phyloP scores from a whole-genome alignment of 257 asterid species.

The Primulina tabacum region DNA sequence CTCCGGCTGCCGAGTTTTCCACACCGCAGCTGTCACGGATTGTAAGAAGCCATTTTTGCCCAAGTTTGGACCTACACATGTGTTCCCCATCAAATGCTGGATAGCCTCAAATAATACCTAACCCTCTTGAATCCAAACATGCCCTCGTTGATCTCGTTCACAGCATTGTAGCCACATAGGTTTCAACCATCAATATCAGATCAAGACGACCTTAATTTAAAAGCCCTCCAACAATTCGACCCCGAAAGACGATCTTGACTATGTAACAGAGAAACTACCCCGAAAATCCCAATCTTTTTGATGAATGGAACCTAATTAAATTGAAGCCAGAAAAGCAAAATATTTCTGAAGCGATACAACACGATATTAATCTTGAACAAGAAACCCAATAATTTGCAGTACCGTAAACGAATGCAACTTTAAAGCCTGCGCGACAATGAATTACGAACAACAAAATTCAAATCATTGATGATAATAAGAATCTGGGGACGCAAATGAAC shows the following conservation, averaged over 20 bases:
- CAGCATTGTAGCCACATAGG: slow-evolving; percentile 12
- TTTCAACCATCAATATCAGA: background rate
- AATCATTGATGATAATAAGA: background rate
- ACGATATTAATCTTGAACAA: background rate
- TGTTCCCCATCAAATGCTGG: slow-evolving; percentile 61
- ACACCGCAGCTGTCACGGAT: slow-evolving; percentile 63
- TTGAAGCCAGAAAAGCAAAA: background rate
- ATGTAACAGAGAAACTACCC: slow-evolving; percentile 5
- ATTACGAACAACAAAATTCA: background rate
- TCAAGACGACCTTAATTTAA: background rate
- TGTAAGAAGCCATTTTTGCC: slow-evolving; percentile 73
- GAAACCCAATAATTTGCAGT: background rate
- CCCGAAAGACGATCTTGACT: background rate
- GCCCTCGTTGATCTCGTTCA: slow-evolving; percentile 36
- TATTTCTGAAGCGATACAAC: background rate
- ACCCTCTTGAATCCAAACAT: slow-evolving; percentile 28
- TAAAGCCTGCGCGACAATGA: background rate
- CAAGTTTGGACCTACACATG: slow-evolving; percentile 64
- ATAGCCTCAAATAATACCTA: slow-evolving; percentile 27
- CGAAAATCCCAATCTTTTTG: background rate
- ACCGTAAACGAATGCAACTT: background rate
- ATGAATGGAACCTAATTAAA: background rate
- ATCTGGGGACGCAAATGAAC: background rate
- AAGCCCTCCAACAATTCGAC: slow-evolving; percentile 6
- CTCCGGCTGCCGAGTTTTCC: slow-evolving; percentile 50